Evolutionary conservation across 1,284 basidiomycete species (phyloP).

Genomic region (Schizopora paradoxa): DNA sequence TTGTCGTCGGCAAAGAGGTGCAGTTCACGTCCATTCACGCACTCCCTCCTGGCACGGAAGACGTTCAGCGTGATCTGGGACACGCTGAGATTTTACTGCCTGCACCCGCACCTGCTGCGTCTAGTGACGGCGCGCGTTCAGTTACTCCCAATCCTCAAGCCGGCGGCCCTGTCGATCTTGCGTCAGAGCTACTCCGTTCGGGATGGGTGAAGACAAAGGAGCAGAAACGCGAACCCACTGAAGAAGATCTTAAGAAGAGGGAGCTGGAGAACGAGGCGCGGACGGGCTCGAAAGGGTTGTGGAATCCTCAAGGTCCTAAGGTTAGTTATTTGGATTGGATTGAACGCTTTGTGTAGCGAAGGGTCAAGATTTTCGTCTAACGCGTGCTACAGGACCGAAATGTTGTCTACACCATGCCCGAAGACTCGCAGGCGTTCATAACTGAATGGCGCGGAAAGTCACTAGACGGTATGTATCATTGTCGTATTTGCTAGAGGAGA

Average conservation of each 20-base stretch:
- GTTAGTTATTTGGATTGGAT: slow-evolving; percentile 33
- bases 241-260: slow-evolving; percentile 71
- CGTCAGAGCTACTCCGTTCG: slow-evolving; percentile 71
- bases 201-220: slow-evolving; percentile 96
- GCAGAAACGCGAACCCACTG: slow-evolving; percentile 67
- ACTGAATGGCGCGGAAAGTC: slow-evolving; percentile 87
- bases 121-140: not conserved
- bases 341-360: not conserved
- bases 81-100: slow-evolving; percentile 49
- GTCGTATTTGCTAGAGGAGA: no score
- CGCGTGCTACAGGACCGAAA: slow-evolving; percentile 49
- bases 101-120: not conserved
- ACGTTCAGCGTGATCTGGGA: slow-evolving; percentile 71
- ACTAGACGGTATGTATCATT: slow-evolving; percentile 63
- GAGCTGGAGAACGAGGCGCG: slow-evolving; percentile 80
- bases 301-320: slow-evolving; percentile 82
- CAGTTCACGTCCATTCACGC: slow-evolving; percentile 74
- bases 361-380: slow-evolving; percentile 16
- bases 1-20: slow-evolving; percentile 87
- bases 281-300: slow-evolving; percentile 73
- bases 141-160: no score
- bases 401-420: slow-evolving; percentile 86
- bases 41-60: slow-evolving; percentile 58
- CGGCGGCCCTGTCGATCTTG: slow-evolving; percentile 69
- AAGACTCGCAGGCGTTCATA: slow-evolving; percentile 85